Evolutionary conservation across 2,329 filamentous ascomycete genomes (phyloP).

Genomic region (Talaromyces amestolkiae): DNA sequence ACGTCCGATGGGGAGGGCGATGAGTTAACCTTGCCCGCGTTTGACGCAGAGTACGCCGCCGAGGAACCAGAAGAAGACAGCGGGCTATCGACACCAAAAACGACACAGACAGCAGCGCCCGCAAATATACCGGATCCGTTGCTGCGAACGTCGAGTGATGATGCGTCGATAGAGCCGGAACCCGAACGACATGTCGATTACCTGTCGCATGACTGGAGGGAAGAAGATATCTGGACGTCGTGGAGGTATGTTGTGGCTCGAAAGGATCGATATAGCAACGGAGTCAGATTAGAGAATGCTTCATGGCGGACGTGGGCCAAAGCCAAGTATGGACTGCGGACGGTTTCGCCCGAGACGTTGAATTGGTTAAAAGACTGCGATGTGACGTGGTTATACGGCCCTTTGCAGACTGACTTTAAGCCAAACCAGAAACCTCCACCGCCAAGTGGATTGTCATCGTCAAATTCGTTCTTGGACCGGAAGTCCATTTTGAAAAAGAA

Average conservation of each 20-base stretch:
- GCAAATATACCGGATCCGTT: background rate
- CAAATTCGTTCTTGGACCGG: constrained; percentile 67
- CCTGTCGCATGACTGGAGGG: constrained; percentile 85
- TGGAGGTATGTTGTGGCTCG: constrained; percentile 91
- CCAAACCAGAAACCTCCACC: constrained; percentile 52
- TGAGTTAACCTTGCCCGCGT: constrained; percentile 44
- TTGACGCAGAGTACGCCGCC: constrained; percentile 38
- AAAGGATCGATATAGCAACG: constrained; percentile 74
- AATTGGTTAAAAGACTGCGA: constrained; percentile 99
- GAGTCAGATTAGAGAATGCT: constrained; percentile 84
- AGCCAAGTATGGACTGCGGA: constrained; percentile 79
- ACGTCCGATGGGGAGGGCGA: constrained; percentile 32
- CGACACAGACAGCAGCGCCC: background rate
- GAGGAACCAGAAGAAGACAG: background rate
- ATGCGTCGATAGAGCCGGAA: constrained; percentile 69
- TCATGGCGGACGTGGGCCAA: constrained; percentile 98
- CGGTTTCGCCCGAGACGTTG: constrained; percentile 83
- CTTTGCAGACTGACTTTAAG: constrained; percentile 70
- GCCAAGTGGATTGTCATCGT: constrained; percentile 57
- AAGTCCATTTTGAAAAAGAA: constrained; percentile 96
- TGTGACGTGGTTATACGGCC: constrained; percentile 96
- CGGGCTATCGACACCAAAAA: constrained; percentile 1
- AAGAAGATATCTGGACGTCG: constrained; percentile 96
- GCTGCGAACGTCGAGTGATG: constrained; percentile 51
- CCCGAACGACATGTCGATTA: constrained; percentile 93